Percentiles rank a stretch among this genome's conserved stretches.
These are phyloP conservation scores for Stentor coeruleus DNA, from an alignment of 73 alveolate species.

Conservation along the genomic window DNA sequence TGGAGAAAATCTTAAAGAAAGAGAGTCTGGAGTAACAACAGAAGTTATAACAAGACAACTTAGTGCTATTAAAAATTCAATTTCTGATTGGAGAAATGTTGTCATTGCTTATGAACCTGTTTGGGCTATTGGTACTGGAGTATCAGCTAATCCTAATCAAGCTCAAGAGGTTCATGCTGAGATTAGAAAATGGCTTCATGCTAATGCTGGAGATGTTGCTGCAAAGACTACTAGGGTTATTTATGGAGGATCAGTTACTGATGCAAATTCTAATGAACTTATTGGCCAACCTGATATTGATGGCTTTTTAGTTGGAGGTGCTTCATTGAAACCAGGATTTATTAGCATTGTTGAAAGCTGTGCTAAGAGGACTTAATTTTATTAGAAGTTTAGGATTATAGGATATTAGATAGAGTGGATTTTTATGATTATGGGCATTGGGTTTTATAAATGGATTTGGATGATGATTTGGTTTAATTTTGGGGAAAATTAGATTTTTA, in stretches of 20 bases:
- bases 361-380: no score
- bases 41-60: slow-evolving; percentile 81
- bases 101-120: slow-evolving; percentile 99
- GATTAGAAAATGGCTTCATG: slow-evolving; percentile 76
- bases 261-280: slow-evolving; percentile 51
- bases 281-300: slow-evolving; percentile 69
- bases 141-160: slow-evolving; percentile 97
- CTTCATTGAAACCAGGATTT: slow-evolving; percentile 71
- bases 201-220: slow-evolving; percentile 58
- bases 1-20: slow-evolving; percentile 95
- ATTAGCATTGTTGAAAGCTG: slow-evolving; percentile 42
- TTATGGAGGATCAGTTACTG: slow-evolving; percentile 88
- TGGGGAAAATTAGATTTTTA: no score
- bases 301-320: slow-evolving; percentile 95
- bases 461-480: no score
- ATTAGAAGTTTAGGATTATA: no score
- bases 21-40: slow-evolving; percentile 85
- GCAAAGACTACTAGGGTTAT: slow-evolving; percentile 64
- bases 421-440: no score
- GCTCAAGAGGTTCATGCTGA: slow-evolving; percentile 95
- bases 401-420: no score
- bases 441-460: no score
- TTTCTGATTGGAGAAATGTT: slow-evolving; percentile 86
- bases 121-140: slow-evolving; percentile 99
- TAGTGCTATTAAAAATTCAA: slow-evolving; percentile 79